Evolutionary conservation across 768 basidiomycete genomes (phyloP), one percentile per base, ranked within the genome.

Genomic region (Pulveroboletus sp.): DNA sequence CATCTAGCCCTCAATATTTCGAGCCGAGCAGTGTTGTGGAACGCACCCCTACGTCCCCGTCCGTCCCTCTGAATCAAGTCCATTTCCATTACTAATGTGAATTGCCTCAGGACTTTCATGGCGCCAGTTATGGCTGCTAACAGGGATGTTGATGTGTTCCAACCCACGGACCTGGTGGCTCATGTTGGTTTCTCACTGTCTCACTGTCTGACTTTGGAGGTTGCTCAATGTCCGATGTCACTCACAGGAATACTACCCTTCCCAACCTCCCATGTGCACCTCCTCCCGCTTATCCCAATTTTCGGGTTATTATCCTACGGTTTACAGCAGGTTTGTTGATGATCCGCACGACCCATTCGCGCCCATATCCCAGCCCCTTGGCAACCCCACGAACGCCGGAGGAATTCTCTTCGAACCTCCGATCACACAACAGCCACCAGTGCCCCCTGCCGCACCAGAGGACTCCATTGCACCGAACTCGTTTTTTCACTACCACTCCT

Each of bases 401-500:
- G 38, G 26, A 17, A 26, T 42, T 1, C 37, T 39, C 24, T 37
- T 49, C n/a, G 46, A 36, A 5, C 41, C 47, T 17, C 3, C 17
- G 2, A n/a, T 33, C 38, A 27, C 42, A 8, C 45, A 50, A 6
- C 58, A 60, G 28, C 58, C 63, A 17, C 53, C 60, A 2, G 31
- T 47, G 7, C 55, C 58, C 35, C 55, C 63, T 2, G 28, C 49
- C 1, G 39, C 52, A 1, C 55, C 57, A 31, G 57, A 46, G 38
- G 38, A 43, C 5, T 17, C 39, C 31, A 15, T 36, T 18, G 14
- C 30, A 31, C 24, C 31, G 6, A 54, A 39, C 11, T 44, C 40
- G 2, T 27, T 36, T 4, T 61, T 60, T 49, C 6, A 26, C 2
- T 57, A 43, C 21, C 47, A 60, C 42, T 31, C 28, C 27, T 64